Evolutionary conservation across 805 yeast genomes (phyloP).

Genomic region (Dipodascopsis uninucleata): DNA sequence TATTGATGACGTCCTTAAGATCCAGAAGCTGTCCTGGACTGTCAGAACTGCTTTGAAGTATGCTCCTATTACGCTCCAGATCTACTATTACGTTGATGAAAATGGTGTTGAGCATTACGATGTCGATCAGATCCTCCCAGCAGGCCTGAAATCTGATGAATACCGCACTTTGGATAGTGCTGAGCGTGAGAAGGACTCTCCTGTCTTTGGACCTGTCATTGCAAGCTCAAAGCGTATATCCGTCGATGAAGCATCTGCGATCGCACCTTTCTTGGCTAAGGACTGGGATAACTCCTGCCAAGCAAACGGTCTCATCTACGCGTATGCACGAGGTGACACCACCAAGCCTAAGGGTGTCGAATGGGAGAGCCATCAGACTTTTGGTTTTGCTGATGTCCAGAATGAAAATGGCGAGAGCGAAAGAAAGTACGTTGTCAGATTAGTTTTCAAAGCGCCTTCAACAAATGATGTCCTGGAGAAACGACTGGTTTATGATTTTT

Average conservation of each 20-base stretch:
- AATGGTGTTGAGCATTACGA: conserved; percentile 14
- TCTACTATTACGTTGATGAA: conserved; percentile 5
- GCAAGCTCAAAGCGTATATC: conserved; percentile 6
- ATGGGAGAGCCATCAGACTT: conserved; percentile 21
- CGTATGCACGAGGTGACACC: conserved; percentile 20
- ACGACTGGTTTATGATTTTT: conserved; percentile 23
- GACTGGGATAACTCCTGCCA: conserved; percentile 16
- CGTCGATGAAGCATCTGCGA: conserved; percentile 13
- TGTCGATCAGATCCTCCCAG: conserved; percentile 20
- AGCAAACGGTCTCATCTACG: conserved; percentile 8
- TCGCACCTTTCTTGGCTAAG: conserved; percentile 11
- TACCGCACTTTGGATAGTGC: conserved; percentile 17
- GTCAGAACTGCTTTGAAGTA: conserved; percentile 19
- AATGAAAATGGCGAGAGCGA: conserved; percentile 14
- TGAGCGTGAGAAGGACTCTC: conserved; percentile 10
- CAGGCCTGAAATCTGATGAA: conserved; percentile 20
- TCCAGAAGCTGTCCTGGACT: conserved; percentile 23
- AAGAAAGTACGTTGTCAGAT: conserved; percentile 22
- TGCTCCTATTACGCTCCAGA: conserved; percentile 11
- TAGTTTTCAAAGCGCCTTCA: conserved; percentile 18
- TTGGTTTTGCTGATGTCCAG: conserved; percentile 24
- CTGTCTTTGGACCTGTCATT: conserved; percentile 26
- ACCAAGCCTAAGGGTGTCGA: conserved; percentile 15
- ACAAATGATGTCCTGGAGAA: conserved; percentile 10
- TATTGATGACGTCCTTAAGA: conserved; percentile 23